Evolutionary conservation across 1,139 yeast genomes (phyloP).

Genomic region (Saccharomyces hybrid): DNA sequence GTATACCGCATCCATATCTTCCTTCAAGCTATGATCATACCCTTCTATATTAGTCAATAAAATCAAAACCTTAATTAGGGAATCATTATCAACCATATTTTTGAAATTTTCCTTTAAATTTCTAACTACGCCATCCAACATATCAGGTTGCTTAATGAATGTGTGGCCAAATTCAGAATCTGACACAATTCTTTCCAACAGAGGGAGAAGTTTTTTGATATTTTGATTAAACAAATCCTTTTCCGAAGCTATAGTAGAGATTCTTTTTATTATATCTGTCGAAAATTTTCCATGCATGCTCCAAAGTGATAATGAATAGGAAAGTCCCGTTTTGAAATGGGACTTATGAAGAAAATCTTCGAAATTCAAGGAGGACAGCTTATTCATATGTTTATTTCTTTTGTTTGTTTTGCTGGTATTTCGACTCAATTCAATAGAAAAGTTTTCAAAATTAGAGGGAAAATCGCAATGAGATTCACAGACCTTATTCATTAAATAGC

Average conservation of each 20-base stretch:
- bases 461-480: constrained; percentile 4
- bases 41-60: constrained; percentile 14
- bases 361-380: constrained; percentile 15
- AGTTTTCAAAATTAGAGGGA: constrained; percentile 7
- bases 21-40: neutral
- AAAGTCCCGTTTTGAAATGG: constrained; percentile 8
- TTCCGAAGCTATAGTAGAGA: neutral
- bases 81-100: constrained; percentile 3
- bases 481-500: constrained; percentile 10
- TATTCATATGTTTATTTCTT: constrained; percentile 6
- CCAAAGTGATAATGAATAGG: constrained; percentile 16
- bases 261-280: neutral
- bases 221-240: constrained; percentile 3
- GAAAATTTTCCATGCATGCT: neutral
- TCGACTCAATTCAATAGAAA: constrained; percentile 6
- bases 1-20: neutral
- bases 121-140: neutral
- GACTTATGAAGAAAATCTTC: constrained; percentile 15
- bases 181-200: neutral
- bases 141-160: neutral
- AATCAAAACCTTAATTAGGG: constrained; percentile 16
- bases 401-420: constrained; percentile 4
- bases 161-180: neutral
- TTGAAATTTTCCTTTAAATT: neutral
- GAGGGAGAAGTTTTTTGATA: neutral